Evolutionary conservation across 768 basidiomycete species (phyloP), one percentile per base, ranked within the genome.

Genomic region (Lactarius pseudohatsudake): DNA sequence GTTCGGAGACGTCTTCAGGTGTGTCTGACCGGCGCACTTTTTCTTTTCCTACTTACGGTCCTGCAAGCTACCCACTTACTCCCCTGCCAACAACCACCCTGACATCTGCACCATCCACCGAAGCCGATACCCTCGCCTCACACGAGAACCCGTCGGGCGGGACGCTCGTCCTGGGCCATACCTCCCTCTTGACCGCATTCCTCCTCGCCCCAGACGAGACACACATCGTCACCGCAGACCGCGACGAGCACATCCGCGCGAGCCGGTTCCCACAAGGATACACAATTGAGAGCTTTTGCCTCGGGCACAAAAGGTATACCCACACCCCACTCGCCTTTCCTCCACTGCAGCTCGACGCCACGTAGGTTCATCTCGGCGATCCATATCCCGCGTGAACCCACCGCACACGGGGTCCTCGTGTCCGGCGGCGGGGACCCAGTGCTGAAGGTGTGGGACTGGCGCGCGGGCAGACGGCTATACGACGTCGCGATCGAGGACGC

Each of bases 211-310:
- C 76, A 0, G 88, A 92, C 72, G 86, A 88, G 71, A 82, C 81
- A 61, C 88, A 82, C 73, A 88, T 99, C 72, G 83, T 98, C 69
- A 94, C 94, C 0, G 90, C 93, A 0, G 97, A 98, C 74, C 80
- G 97, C 55, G 97, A 99, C 73, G 97, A 98, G 74, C 97, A 98
- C 74, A 90, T 99, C 59, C 83, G 97, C 62, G 84, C 96, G 18
- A 95, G 92, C 72, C 86, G 91, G 85, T 98, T 84, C 73, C 97
- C 97, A 0, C 81, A 90, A 62, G 92, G 94, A 20, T 91, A 89
- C 70, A 84, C 84, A 54, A 91, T 98, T 68, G 94, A 98, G 75
- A 86, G 83, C 68, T 98, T 87, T 75, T 91, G 95, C 69, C 82
- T 96, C 32, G 94, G 95, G 20, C 91, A 95, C 73, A 81, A 81